Evolutionary conservation across 441 rosid genomes (phyloP), one percentile per base, ranked within the genome.

Genomic region (Pelargonium myrrhifolium): DNA sequence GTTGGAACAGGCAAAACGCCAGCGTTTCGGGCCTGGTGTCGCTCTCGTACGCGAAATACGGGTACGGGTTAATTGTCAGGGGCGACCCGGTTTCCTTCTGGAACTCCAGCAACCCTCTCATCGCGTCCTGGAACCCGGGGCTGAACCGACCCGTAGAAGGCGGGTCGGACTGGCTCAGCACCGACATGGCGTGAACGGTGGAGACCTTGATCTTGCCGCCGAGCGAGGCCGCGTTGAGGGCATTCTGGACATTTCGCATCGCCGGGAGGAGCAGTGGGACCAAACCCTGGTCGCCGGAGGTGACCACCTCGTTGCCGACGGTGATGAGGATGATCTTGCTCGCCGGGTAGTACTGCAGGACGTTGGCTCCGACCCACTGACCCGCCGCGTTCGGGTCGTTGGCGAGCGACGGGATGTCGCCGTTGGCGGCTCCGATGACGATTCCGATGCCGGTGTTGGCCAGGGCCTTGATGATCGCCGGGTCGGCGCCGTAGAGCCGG

Each of bases 401-500:
- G 60, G 91, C 88, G 10, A 59, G 62, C 2, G 31, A 75, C 1
- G 96, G 89, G 43, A 94, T 71, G n/a, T 91, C 97, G 5, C 96
- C 97, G 72, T 86, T 91, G 3, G 85, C 74, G 0, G 93, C 80
- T 24, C 96, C 97, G 71, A 89, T 89, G 3, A 84, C 89, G 75
- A 93, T 86, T 14, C 95, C 89, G 28, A 93, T 73, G n/a, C 84
- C 88, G 21, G 93, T 93, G 68, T 88, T 84, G 9, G 96, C 96
- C 3, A 91, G 77, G 35, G 91, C 89, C 68, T 69, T 83, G 69
- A 91, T 89, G 43, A 91, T 80, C 0, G 81, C 89, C 10, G 96
- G 95, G 81, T 93, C 90, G 26, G 89, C 88, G 9, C 96, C 97
- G 76, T 89, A 93, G 17, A 93, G 89, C 53, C 99, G 75, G 12